A percentile compares a stretch with the other conserved stretches of the same genome.
Conservation (phyloP, 768 basidiomycete species). For the Hemileccinum impolitum region DNA sequence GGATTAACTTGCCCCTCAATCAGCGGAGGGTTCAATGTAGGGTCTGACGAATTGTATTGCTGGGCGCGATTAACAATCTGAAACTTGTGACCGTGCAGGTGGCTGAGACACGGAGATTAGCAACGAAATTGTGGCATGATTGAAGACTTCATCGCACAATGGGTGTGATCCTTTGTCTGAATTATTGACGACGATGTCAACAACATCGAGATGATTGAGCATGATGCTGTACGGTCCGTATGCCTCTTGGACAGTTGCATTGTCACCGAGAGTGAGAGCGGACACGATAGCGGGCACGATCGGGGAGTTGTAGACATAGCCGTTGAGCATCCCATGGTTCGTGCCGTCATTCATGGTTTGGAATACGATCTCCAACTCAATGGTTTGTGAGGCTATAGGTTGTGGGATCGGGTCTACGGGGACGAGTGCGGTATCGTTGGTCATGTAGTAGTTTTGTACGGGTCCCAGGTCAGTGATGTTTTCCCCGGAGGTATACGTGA, state of each 20-base stretch:
- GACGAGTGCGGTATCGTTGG: slow-evolving; percentile 66
- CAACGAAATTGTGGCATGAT: background rate
- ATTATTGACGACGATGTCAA: slow-evolving; percentile 77
- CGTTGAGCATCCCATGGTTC: slow-evolving; percentile 77
- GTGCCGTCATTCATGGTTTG: slow-evolving; percentile 85
- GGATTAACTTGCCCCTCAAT: slow-evolving; percentile 81
- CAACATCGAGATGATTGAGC: slow-evolving; percentile 67
- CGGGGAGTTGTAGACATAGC: slow-evolving; percentile 64
- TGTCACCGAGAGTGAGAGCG: slow-evolving; percentile 68
- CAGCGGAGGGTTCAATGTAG: slow-evolving; percentile 75
- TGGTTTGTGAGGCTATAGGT: slow-evolving; percentile 48
- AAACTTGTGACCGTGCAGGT: slow-evolving; percentile 86
- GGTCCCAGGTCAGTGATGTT: slow-evolving; percentile 50
- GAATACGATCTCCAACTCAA: slow-evolving; percentile 73
- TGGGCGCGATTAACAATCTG: slow-evolving; percentile 72
- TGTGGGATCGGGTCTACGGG: slow-evolving; percentile 56
- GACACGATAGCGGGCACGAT: slow-evolving; percentile 77
- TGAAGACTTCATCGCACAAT: slow-evolving; percentile 51
- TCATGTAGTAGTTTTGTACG: slow-evolving; percentile 55
- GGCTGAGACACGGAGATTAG: slow-evolving; percentile 45
- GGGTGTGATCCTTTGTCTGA: slow-evolving; percentile 75
- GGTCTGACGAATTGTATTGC: slow-evolving; percentile 72
- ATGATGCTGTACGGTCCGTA: slow-evolving; percentile 83
- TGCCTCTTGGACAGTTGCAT: slow-evolving; percentile 60
- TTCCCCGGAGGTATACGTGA: slow-evolving; percentile 65